Conservation (phyloP, 305 asterid genomes). For the Fraxinus greggii region DNA sequence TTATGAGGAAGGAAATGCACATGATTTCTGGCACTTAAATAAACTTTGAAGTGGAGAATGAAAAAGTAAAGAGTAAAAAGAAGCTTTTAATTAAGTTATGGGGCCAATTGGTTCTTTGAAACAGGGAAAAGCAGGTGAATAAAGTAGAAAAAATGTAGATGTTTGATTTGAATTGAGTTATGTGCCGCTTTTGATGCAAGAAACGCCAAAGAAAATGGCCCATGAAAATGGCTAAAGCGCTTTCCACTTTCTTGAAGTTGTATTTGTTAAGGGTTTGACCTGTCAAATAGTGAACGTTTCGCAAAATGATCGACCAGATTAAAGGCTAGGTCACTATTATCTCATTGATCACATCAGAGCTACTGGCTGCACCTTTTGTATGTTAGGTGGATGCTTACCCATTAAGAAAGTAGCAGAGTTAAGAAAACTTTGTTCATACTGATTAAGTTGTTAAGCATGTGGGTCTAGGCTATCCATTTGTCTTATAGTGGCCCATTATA, state of each 20-base stretch:
- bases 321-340: slow-evolving; percentile 23
- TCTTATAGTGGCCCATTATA: neutral
- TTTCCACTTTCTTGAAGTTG: slow-evolving; percentile 42
- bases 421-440: neutral
- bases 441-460: neutral
- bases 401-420: slow-evolving; percentile 46
- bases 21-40: slow-evolving; percentile 34
- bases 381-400: slow-evolving; percentile 44
- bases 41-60: slow-evolving; percentile 40
- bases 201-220: slow-evolving; percentile 32
- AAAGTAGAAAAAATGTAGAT: slow-evolving; percentile 34
- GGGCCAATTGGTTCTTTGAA: slow-evolving; percentile 39
- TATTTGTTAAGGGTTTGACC: slow-evolving; percentile 26
- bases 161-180: slow-evolving; percentile 38
- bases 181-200: slow-evolving; percentile 32
- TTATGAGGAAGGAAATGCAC: slow-evolving; percentile 24
- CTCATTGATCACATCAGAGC: slow-evolving; percentile 4
- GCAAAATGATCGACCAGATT: slow-evolving; percentile 20
- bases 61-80: slow-evolving; percentile 33
- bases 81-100: slow-evolving; percentile 44
- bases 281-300: slow-evolving; percentile 25
- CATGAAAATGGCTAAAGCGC: slow-evolving; percentile 16
- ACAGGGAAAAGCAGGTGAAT: slow-evolving; percentile 38
- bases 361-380: slow-evolving; percentile 9
- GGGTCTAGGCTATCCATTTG: neutral